phyloP scores from a whole-genome alignment of 331 rosid genomes.

The Telfairia occidentalis region DNA sequence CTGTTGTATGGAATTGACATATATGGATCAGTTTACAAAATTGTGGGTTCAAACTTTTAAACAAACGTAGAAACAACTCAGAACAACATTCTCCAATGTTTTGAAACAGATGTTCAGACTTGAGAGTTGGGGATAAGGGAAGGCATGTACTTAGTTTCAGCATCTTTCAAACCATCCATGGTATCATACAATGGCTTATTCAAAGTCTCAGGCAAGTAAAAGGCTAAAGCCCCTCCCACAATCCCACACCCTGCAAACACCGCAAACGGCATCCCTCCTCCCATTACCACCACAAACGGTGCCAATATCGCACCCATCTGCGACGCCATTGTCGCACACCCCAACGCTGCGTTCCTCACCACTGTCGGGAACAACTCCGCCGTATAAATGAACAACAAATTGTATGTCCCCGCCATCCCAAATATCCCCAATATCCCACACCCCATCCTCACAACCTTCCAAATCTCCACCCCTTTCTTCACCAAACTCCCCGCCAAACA shows the following conservation, averaged over 20 bases:
- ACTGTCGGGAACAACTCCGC: constrained; percentile 58
- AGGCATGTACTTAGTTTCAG: too few species aligned
- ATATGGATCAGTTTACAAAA: too few species aligned
- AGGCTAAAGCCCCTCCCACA: constrained; percentile 31
- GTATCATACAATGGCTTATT: constrained; percentile 48
- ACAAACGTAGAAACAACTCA: too few species aligned
- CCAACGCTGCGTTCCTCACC: constrained; percentile 51
- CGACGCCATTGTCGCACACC: constrained; percentile 41
- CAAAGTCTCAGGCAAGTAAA: constrained; percentile 48
- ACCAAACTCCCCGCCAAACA: constrained; percentile 28
- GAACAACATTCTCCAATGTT: too few species aligned
- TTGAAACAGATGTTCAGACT: too few species aligned
- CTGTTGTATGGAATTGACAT: too few species aligned
- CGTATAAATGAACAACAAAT: constrained; percentile 43
- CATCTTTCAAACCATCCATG: constrained; percentile 30
- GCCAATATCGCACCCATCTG: constrained; percentile 58
- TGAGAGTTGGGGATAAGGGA: too few species aligned
- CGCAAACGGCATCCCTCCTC: constrained; percentile 38
- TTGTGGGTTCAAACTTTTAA: too few species aligned
- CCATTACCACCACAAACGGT: constrained; percentile 47
- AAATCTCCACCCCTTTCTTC: constrained; percentile 18
- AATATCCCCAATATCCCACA: constrained; percentile 49
- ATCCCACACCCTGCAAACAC: constrained; percentile 39
- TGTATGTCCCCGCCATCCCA: constrained; percentile 66
- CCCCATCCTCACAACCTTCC: constrained; percentile 31